Base-by-base conservation (phyloP, 805 yeast species). In the Pichia insulana region DNA sequence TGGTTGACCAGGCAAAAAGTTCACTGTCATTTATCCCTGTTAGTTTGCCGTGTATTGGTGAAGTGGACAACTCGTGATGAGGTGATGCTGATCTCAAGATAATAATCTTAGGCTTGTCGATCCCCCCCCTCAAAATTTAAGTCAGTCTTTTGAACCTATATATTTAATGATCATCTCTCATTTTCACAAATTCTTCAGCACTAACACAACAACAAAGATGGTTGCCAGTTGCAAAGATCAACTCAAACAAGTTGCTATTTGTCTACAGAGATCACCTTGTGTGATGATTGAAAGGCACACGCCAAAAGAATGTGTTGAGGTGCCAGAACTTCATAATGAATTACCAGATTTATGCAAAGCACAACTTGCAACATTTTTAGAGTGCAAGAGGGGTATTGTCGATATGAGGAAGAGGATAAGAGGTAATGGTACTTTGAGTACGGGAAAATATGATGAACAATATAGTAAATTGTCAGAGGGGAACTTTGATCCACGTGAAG, bases 251-350 rank as follows among this genome's bases (percentile, higher is more conserved):
- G 85, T 92, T 44, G 97, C 97, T 9, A 80, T 90, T 17, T 90
- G 98, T 60, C 71, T 90, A 38, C 98, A 90, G 61, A 75, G 97
- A 56, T 88, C 97, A 5, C 97, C 97, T 13, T 90, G 98, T 62
- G 98, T 90, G 39, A 71, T 90, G 67, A 73, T 90, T 18, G 85
- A 92, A 48, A 72, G 98, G 50, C 73, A 92, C 62, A 85, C 85
- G 2, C 97, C 97, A 3, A 81, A 86, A 48, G 80, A 87, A 45
- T 90, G 98, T 57, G 62, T 89, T 17, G 82, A 83, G 31, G 71
- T 89, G 48, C 95, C 95, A 1, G 81, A 81, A 48, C 71, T 90
- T 30, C 70, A 80, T 36, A 71, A 72, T 43, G 83, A 85, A 36
- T 64, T 90, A 20, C 98, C 98, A 1, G 95, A 85, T 57, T 71